phyloP scores from a whole-genome alignment of 345 rosid genomes.

The Arabis alpina region DNA sequence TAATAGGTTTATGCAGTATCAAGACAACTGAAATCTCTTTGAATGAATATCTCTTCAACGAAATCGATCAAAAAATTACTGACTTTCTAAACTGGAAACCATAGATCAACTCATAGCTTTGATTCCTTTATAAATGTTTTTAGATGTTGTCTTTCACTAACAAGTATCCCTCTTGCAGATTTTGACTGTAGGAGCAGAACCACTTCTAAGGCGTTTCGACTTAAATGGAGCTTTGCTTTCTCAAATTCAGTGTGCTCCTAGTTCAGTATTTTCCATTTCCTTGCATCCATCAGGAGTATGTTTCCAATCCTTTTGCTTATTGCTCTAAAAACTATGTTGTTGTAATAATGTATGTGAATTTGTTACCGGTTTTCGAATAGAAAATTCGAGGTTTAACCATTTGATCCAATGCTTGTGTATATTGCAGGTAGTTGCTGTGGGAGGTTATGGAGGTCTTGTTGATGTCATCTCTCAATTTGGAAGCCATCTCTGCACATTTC shows the following conservation, averaged over 20 bases:
- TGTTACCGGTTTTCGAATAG: constrained; percentile 12
- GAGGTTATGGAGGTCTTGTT: constrained; percentile 91
- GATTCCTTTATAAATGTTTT: not conserved
- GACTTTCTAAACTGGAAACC: constrained; percentile 9
- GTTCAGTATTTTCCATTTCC: constrained; percentile 76
- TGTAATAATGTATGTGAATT: not conserved
- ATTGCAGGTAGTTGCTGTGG: constrained; percentile 72
- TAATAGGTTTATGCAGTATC: constrained; percentile 6
- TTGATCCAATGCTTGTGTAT: constrained; percentile 19
- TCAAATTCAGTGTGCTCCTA: constrained; percentile 84
- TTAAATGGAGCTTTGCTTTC: constrained; percentile 74
- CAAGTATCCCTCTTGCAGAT: constrained; percentile 54
- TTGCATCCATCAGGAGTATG: constrained; percentile 79
- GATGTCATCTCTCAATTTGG: constrained; percentile 90
- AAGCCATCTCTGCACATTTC: constrained; percentile 91
- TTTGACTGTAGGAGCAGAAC: constrained; percentile 85
- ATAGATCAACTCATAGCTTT: not conserved
- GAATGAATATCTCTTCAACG: too few relatives aligned
- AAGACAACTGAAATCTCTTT: not conserved
- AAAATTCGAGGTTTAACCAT: not conserved
- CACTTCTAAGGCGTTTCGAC: constrained; percentile 72
- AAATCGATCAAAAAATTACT: not conserved
- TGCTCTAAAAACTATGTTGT: not conserved
- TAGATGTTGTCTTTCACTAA: constrained; percentile 20
- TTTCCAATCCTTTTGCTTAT: constrained; percentile 26